These are phyloP conservation scores for Rhododendron kiyosumense DNA, from an alignment of 148 eudicot species.

Conservation along the genomic window DNA sequence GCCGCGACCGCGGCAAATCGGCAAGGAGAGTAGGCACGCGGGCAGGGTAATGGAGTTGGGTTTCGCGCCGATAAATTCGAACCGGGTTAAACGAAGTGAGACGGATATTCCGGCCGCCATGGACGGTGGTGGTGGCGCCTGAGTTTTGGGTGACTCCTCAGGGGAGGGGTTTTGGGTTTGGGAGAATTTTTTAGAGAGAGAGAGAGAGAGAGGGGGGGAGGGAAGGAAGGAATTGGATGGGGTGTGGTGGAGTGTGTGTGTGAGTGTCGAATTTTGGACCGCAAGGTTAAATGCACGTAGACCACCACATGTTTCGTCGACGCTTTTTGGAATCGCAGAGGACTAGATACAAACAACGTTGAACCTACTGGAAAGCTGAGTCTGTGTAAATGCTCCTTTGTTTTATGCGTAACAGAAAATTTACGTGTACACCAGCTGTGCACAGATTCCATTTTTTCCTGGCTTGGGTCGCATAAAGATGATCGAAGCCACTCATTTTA, in stretches of 20 bases:
- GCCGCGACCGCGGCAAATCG: slow-evolving; percentile 1
- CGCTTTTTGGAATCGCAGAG: background rate
- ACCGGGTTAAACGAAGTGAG: slow-evolving; percentile 12
- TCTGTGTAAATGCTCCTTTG: background rate
- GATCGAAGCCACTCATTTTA: too few relatives aligned
- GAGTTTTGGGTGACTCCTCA: background rate
- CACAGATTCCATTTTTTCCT: too few relatives aligned
- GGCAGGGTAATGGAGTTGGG: slow-evolving; percentile 24
- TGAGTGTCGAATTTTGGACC: background rate
- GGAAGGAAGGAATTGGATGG: background rate
- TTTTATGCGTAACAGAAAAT: too few relatives aligned
- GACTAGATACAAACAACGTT: background rate
- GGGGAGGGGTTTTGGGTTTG: background rate
- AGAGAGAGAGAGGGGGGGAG: background rate
- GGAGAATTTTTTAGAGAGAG: background rate
- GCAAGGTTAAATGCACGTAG: slow-evolving; percentile 6
- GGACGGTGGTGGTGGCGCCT: slow-evolving; percentile 6
- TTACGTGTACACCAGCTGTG: too few relatives aligned
- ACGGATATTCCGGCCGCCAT: slow-evolving; percentile 34
- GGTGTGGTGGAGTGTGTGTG: background rate
- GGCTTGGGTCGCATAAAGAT: too few relatives aligned
- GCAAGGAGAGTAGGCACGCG: slow-evolving; percentile 16
- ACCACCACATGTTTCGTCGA: slow-evolving; percentile 1
- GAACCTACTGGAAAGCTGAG: background rate
- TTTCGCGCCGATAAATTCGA: slow-evolving; percentile 17